Evolutionary conservation across 345 rosid genomes (phyloP).

Genomic region (Gossypium longicalyx): DNA sequence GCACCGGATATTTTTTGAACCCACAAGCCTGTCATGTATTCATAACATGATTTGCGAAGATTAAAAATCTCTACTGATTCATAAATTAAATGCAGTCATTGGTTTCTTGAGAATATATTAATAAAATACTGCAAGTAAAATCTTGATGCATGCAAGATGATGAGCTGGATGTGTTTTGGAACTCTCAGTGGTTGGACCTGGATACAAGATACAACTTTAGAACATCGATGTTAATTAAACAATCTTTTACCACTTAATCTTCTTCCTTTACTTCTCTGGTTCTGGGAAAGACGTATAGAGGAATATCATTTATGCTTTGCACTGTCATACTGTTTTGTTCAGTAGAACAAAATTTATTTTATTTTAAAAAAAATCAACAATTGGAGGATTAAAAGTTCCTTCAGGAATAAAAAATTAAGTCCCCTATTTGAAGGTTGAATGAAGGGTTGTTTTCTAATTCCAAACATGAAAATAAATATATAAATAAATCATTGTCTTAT

Average conservation of each 20-base stretch:
- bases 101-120: not conserved
- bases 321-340: not conserved
- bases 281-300: not conserved
- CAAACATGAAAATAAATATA: no score
- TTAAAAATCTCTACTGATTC: not conserved
- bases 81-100: not conserved
- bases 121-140: not conserved
- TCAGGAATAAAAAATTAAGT: no score
- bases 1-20: not conserved
- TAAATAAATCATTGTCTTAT: not conserved
- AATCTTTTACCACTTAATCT: not conserved
- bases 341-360: not conserved
- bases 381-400: not conserved
- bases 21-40: not conserved
- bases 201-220: not conserved
- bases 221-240: not conserved
- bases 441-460: no score
- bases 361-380: not conserved
- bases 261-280: not conserved
- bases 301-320: constrained; percentile 5
- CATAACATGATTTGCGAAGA: not conserved
- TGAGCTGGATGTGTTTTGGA: constrained; percentile 9
- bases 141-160: not conserved
- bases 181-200: constrained; percentile 7
- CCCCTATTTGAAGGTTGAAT: no score